Conservation (phyloP, 495 filamentous ascomycete species). For the Neurospora sp. region DNA sequence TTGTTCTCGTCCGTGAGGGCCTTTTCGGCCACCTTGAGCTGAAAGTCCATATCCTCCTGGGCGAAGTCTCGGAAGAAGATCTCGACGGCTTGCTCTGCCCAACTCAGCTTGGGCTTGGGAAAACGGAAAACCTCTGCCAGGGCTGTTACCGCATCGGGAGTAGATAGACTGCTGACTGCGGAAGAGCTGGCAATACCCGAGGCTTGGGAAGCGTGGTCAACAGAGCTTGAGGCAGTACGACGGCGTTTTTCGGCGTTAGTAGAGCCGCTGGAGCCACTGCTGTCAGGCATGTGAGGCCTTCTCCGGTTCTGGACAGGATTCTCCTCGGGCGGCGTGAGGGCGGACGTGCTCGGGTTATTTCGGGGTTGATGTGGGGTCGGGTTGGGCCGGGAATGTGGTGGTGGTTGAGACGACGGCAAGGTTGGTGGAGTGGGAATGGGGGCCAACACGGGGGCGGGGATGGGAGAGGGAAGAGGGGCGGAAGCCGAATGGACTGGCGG, state of each 20-base stretch:
- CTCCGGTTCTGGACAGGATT: conserved; percentile 25
- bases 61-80: conserved; percentile 40
- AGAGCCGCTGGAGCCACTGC: neutral
- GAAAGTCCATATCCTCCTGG: conserved; percentile 37
- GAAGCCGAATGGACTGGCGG: neutral
- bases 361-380: conserved; percentile 9
- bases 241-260: conserved; percentile 30
- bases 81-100: conserved; percentile 41
- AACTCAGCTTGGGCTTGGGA: conserved; percentile 15
- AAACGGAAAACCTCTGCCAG: conserved; percentile 24
- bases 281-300: conserved; percentile 15
- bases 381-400: conserved; percentile 11
- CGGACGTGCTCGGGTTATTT: conserved; percentile 16
- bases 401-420: neutral
- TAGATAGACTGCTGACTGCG: conserved; percentile 10
- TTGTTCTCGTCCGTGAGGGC: conserved; percentile 42
- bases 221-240: conserved; percentile 20
- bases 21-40: conserved; percentile 44
- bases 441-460: neutral
- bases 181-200: conserved; percentile 4
- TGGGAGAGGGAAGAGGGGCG: neutral
- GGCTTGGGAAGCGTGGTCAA: conserved; percentile 8
- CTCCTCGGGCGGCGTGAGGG: conserved; percentile 42
- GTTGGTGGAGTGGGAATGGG: conserved; percentile 1
- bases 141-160: conserved; percentile 13